Conservation (phyloP, 2,329 filamentous ascomycete species). For the Aureobasidium sp. region DNA sequence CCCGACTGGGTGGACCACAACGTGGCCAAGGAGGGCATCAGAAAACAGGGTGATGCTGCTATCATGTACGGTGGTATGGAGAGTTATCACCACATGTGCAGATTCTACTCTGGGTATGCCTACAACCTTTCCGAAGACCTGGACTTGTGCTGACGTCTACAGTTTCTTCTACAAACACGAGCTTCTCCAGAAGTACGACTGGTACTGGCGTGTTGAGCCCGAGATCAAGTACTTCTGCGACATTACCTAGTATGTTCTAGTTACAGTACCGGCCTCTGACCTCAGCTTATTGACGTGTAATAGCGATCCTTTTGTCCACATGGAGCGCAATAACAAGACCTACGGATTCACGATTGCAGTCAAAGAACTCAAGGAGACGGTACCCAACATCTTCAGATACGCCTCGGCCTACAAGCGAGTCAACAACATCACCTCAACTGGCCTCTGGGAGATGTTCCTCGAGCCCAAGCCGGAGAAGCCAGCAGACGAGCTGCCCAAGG, state of each 20-base stretch:
- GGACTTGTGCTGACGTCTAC: not conserved
- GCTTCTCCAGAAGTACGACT: slow-evolving; percentile 90
- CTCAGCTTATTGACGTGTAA: slow-evolving; percentile 25
- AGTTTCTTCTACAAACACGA: slow-evolving; percentile 97
- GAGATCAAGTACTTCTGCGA: slow-evolving; percentile 99
- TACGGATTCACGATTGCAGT: slow-evolving; percentile 99
- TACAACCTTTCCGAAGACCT: not conserved
- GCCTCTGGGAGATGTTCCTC: slow-evolving; percentile 97
- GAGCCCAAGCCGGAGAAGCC: slow-evolving; percentile 62
- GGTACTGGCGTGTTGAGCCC: slow-evolving; percentile 98
- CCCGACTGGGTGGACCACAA: slow-evolving; percentile 94
- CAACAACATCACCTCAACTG: slow-evolving; percentile 83
- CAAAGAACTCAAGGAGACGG: slow-evolving; percentile 94
- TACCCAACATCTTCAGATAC: slow-evolving; percentile 97
- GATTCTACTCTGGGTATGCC: slow-evolving; percentile 91
- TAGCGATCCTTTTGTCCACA: slow-evolving; percentile 89
- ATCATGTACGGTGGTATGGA: slow-evolving; percentile 99
- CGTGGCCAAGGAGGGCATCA: slow-evolving; percentile 89
- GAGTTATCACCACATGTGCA: slow-evolving; percentile 98
- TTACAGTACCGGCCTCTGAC: not conserved
- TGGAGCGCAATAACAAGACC: slow-evolving; percentile 91
- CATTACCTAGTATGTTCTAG: slow-evolving; percentile 75
- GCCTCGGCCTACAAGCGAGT: slow-evolving; percentile 94
- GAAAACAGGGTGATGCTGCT: slow-evolving; percentile 90
- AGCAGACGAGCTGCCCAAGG: slow-evolving; percentile 40